Evolutionary conservation across 139 green algal species (phyloP), one percentile per base, ranked within the genome.

Genomic region (Zygnema circumcarinatum): DNA sequence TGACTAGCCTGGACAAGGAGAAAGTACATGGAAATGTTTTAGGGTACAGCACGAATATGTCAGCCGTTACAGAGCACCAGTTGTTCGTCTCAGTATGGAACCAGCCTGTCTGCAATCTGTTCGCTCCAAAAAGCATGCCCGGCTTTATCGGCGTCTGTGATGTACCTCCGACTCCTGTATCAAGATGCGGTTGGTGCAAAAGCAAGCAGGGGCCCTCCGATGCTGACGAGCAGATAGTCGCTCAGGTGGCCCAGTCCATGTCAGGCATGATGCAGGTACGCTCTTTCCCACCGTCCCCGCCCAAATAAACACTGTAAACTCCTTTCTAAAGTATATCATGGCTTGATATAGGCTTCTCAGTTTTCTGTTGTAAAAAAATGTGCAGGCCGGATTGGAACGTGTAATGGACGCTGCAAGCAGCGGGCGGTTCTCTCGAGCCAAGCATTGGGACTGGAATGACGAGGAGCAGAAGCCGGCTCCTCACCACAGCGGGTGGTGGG

Each of bases 251-350:
- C 0, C 82, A 88, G 82, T 73, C 82, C 2, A 54, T 88, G 2
- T 88, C 82, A 2, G n/a, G 35, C 22, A 87, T 87, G 82, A 87
- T 87, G 82, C 80, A 86, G 80, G 53, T 79, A n/a, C 69, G 3
- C 16, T 39, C 69, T 16, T 20, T 39, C 69, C 35, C 69, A 25
- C 69, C 16, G 7, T 39, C 69, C 16, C 69, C 36, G 7, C 25
- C 54, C 54, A 33, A 25, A 33, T 29, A 72, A 72, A 29, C 54
- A 29, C 54, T 72, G 54, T 29, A 72, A 33, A 72, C 54, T 33
- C 54, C 29, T 29, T 25, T 25, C 25, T 72, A 33, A 25, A 25
- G 25, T 25, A 25, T 72, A 29, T 29, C 25, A 72, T 33, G 54
- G 54, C 54, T 72, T 29, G 25, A 72, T 72, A 25, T 72, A 72